phyloP scores from a whole-genome alignment of 176 grass and related monocot species.

The Eleusine coracana region DNA sequence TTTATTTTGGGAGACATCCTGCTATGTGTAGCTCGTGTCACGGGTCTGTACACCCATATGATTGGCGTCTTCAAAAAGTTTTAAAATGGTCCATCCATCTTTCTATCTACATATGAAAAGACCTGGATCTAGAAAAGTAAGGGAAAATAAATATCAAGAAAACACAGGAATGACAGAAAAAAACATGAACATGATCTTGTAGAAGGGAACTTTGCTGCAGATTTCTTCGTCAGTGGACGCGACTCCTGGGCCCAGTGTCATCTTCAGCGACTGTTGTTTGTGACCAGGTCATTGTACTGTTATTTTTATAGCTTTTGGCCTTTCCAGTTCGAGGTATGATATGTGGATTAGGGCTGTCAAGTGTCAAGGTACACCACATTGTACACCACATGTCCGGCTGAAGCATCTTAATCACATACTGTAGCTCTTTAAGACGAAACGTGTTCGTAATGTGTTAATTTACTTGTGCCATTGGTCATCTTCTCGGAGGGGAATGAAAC shows the following conservation, averaged over 20 bases:
- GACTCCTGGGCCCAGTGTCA: slow-evolving; percentile 25
- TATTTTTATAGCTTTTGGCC: not conserved
- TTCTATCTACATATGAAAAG: not conserved
- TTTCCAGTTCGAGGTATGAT: not conserved
- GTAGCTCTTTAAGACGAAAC: too few species aligned
- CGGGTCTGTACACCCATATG: not conserved
- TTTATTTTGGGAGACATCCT: not conserved
- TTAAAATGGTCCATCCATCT: not conserved
- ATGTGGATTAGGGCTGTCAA: slow-evolving; percentile 39
- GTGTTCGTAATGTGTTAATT: too few species aligned
- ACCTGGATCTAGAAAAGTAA: too few species aligned
- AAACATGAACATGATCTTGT: not conserved
- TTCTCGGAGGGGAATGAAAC: too few species aligned
- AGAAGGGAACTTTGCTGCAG: not conserved
- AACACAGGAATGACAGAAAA: too few species aligned
- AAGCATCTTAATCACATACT: too few species aligned
- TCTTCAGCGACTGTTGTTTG: slow-evolving; percentile 2
- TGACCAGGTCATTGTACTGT: not conserved
- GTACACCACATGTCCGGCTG: too few species aligned
- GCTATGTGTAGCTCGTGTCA: not conserved
- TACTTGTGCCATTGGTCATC: too few species aligned
- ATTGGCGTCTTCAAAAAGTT: not conserved
- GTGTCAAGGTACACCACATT: not conserved
- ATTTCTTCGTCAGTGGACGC: slow-evolving; percentile 9
- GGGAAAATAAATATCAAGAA: too few species aligned